These are phyloP conservation scores for Fomitopsis pinicola DNA, from an alignment of 1,284 basidiomycete genomes.

Conservation along the genomic window DNA sequence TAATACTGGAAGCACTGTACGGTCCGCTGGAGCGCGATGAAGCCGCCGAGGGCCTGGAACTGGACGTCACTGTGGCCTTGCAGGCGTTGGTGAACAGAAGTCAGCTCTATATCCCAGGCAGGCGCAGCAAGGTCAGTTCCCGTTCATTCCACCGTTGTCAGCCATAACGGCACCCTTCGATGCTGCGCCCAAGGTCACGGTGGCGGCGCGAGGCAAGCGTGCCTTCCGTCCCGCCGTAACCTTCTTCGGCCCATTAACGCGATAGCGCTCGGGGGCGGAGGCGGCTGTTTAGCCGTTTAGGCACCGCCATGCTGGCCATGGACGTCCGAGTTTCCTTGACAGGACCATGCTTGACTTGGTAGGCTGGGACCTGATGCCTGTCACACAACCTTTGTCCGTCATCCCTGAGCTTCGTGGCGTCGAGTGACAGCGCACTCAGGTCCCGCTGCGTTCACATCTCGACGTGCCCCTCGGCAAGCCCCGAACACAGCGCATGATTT, in stretches of 20 bases:
- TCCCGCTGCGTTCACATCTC: neutral
- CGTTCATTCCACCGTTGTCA: neutral
- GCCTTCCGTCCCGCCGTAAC: neutral
- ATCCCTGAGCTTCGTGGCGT: neutral
- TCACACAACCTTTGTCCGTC: neutral
- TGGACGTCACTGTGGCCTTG: slow-evolving; percentile 78
- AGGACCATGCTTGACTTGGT: neutral
- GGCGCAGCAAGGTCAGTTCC: slow-evolving; percentile 54
- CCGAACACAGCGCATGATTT: neutral
- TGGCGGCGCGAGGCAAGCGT: neutral
- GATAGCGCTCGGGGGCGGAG: neutral
- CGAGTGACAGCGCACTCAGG: neutral
- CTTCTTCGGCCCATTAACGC: neutral
- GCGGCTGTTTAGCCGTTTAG: neutral
- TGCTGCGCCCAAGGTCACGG: neutral
- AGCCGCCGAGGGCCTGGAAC: slow-evolving; percentile 46
- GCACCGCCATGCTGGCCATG: neutral
- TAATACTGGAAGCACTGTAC: slow-evolving; percentile 72
- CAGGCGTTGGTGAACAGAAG: slow-evolving; percentile 81
- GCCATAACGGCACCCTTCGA: slow-evolving; percentile 1
- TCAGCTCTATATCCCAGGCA: slow-evolving; percentile 77
- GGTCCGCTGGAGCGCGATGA: slow-evolving; percentile 51
- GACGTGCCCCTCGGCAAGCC: neutral
- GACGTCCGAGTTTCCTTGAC: neutral
- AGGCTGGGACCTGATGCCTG: neutral